Evolutionary conservation across 352 stramenopile species (phyloP).

Genomic region (Globisporangium radiosum): DNA sequence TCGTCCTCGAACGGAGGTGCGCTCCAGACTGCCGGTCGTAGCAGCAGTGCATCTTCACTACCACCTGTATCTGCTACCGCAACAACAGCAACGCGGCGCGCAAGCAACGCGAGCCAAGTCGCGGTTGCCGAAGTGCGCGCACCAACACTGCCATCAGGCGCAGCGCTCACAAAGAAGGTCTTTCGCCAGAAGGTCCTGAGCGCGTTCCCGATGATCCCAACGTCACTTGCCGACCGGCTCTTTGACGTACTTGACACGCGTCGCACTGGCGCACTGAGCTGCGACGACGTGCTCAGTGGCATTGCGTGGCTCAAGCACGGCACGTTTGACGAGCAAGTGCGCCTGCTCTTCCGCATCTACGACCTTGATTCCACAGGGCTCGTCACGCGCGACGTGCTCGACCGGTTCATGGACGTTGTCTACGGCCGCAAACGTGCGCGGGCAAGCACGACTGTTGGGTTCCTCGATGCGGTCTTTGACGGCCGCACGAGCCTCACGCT

Average conservation of each 20-base stretch:
- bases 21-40: slow-evolving; percentile 13
- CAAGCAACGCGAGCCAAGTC: slow-evolving; percentile 3
- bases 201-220: slow-evolving; percentile 72
- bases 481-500: slow-evolving; percentile 33
- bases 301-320: slow-evolving; percentile 74
- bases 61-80: not conserved
- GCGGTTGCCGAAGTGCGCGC: not conserved
- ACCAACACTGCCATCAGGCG: not conserved
- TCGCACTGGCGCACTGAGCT: slow-evolving; percentile 52
- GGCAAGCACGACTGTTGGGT: slow-evolving; percentile 29
- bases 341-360: slow-evolving; percentile 82
- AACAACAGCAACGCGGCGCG: slow-evolving; percentile 3
- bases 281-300: slow-evolving; percentile 56
- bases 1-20: slow-evolving; percentile 7
- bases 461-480: slow-evolving; percentile 60
- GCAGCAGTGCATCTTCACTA: slow-evolving; percentile 10
- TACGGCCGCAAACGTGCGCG: slow-evolving; percentile 58
- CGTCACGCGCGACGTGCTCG: slow-evolving; percentile 61
- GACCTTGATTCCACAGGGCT: slow-evolving; percentile 59
- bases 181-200: slow-evolving; percentile 79
- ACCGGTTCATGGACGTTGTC: slow-evolving; percentile 83
- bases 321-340: slow-evolving; percentile 62
- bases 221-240: slow-evolving; percentile 74
- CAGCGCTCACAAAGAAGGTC: slow-evolving; percentile 50
- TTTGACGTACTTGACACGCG: slow-evolving; percentile 81